A percentile compares a stretch with the other conserved stretches of the same genome.
phyloP scores from a whole-genome alignment of 345 rosid species.

The Citrus medica region DNA sequence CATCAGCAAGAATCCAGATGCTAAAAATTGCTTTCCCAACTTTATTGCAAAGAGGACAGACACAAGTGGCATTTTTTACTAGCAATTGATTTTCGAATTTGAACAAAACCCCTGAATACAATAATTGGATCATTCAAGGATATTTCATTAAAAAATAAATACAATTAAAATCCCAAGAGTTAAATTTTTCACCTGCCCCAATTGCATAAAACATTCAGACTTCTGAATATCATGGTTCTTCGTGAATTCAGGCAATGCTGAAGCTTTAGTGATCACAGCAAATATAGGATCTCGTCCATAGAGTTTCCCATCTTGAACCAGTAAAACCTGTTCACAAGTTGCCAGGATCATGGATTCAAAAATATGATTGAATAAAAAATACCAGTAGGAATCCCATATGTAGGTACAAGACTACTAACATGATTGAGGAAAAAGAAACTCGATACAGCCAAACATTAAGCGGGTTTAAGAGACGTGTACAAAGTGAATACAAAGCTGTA shows the following conservation, averaged over 20 bases:
- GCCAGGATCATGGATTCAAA: constrained; percentile 10
- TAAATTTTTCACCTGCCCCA: constrained; percentile 58
- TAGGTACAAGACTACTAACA: constrained; percentile 8
- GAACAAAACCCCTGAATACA: neutral
- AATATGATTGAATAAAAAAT: neutral
- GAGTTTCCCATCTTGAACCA: constrained; percentile 96
- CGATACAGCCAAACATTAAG: neutral
- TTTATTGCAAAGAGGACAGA: neutral
- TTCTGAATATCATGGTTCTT: constrained; percentile 64
- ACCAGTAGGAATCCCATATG: neutral
- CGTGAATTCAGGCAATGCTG: constrained; percentile 63
- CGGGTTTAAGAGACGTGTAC: neutral
- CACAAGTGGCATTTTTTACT: neutral
- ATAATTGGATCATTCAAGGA: neutral
- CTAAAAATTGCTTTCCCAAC: constrained; percentile 7
- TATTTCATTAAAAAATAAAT: neutral
- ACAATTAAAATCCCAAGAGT: neutral
- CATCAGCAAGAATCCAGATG: constrained; percentile 6
- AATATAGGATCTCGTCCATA: constrained; percentile 82
- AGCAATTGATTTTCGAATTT: neutral
- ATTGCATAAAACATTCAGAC: constrained; percentile 69
- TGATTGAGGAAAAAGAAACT: neutral
- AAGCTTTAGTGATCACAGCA: constrained; percentile 62
- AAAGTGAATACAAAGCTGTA: neutral
- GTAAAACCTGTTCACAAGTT: constrained; percentile 59